Base-by-base conservation (phyloP, 495 filamentous ascomycete species). In the Aspergillus conjunctus region DNA sequence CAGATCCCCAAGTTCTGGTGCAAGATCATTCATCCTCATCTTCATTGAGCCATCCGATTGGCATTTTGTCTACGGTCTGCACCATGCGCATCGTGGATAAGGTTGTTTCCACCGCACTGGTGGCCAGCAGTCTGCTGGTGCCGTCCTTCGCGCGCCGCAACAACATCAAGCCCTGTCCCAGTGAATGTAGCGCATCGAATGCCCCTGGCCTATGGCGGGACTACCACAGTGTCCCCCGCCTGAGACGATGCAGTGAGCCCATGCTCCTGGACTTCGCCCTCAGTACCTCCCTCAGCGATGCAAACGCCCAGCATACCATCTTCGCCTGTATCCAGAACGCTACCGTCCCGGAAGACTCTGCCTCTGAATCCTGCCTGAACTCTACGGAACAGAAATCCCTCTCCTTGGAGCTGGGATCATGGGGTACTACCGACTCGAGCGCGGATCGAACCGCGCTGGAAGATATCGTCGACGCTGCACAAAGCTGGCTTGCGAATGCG, bases 231-330 rank as follows among this genome's bases (percentile, higher is more conserved):
- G 34, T 37, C 3, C 14, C 34, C 34, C 34, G 14, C 3, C 3
- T 37, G 34, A 14, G 9, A 3, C 34, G 34, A 37, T 53, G 51
- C 31, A 37, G 11, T 30, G 31, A 53, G 51, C 51, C 51, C 22
- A 12, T 53, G 30, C 51, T 53, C 11, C 51, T 53, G 9, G 51
- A 53, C 14, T 53, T 53, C 18, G 51, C 51, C 26, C 51, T 53
- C 2, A 15, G 12, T 17, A 53, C 9, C 51, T 10, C 10, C 30
- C 14, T 53, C 18, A 22, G 22, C 21, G 51, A 53, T 30, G 37
- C 15, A 12, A 33, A n/a, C 26, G 31, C 26, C 3, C 51, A 33
- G 31, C 26, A 33, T 34, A 33, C 51, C 31, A 37, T 53, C 6
- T 37, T 12, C 18, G 51, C 51, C 26, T 53, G 51, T 37, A 53